Evolutionary conservation across 345 rosid genomes (phyloP), one percentile per base, ranked within the genome.

Genomic region (Populus tremula): DNA sequence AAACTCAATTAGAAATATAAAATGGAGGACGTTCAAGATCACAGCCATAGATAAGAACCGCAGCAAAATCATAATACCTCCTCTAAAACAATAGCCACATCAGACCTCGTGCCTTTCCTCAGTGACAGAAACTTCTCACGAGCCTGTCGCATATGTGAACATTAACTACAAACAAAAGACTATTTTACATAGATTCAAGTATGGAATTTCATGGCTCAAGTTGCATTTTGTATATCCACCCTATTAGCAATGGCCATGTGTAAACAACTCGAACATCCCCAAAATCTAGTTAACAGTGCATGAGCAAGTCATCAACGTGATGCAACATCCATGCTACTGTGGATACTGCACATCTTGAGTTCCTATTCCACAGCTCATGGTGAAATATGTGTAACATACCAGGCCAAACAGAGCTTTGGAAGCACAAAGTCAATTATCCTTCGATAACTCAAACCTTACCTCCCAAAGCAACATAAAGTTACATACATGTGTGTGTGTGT

Each of bases 41-140:
- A 54, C 68, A 76, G 56, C 45, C 45, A 11, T 47, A 50, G 61
- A 59, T 27, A 62, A 79, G 47, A 78, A 68, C 43, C 17, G 66
- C 63, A 76, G 13, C 14, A 4, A n/a, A 31, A 56, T 71, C 77
- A 78, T 45, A 76, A 78, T 90, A 95, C 99, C 93, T 92, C 97
- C 83, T 96, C 96, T 74, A 93, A 85, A 73, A 86, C 84, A 78
- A 79, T 73, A 67, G 96, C 97, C 56, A 93, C 89, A 43, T 90
- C 93, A 80, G 77, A 77, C 86, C 82, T 92, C 33, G 98, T 93
- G 80, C 98, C 97, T 86, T 96, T 96, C 91, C 95, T 91, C 79
- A 96, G 74, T 31, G 99, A 92, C 69, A 95, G 87, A 87, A 92
- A 95, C 87, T 93, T 95, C 85, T 95, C 99, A 76, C 99, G 98